Conservation (phyloP, 352 stramenopile genomes). For the Pseudoperonospora humuli region DNA sequence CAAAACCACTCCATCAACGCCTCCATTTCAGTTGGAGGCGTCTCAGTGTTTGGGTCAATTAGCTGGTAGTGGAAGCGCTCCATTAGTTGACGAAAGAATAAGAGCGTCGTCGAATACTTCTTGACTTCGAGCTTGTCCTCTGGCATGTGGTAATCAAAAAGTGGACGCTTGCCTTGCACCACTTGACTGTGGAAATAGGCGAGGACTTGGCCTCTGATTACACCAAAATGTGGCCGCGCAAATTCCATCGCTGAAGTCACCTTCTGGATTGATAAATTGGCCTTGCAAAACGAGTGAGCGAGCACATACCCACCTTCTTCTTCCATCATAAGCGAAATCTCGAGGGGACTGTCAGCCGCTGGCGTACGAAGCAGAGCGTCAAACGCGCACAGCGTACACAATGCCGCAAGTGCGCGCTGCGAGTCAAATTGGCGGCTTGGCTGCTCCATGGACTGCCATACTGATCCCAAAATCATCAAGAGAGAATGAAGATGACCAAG, state of each 20-base stretch:
- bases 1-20: slow-evolving; percentile 87
- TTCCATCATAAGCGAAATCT: slow-evolving; percentile 77
- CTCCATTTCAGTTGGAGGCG: slow-evolving; percentile 86
- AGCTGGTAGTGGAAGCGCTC: slow-evolving; percentile 80
- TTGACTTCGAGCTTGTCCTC: slow-evolving; percentile 86
- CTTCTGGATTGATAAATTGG: slow-evolving; percentile 72
- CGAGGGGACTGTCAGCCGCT: slow-evolving; percentile 61
- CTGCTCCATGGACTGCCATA: slow-evolving; percentile 87
- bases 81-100: slow-evolving; percentile 83
- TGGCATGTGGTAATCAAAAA: slow-evolving; percentile 87
- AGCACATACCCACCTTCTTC: slow-evolving; percentile 76
- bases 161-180: slow-evolving; percentile 38
- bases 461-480: slow-evolving; percentile 70
- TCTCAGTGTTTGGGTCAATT: slow-evolving; percentile 70
- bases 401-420: slow-evolving; percentile 64
- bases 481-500: slow-evolving; percentile 68
- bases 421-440: slow-evolving; percentile 83
- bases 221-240: slow-evolving; percentile 61
- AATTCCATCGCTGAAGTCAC: slow-evolving; percentile 81
- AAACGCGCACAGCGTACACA: slow-evolving; percentile 76
- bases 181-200: slow-evolving; percentile 77
- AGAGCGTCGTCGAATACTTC: slow-evolving; percentile 82
- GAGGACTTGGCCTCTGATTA: slow-evolving; percentile 64
- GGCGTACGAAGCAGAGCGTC: slow-evolving; percentile 75
- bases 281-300: slow-evolving; percentile 78